These are phyloP conservation scores for Verticillium klebahnii DNA, from an alignment of 2,329 filamentous ascomycete species.

Conservation along the genomic window DNA sequence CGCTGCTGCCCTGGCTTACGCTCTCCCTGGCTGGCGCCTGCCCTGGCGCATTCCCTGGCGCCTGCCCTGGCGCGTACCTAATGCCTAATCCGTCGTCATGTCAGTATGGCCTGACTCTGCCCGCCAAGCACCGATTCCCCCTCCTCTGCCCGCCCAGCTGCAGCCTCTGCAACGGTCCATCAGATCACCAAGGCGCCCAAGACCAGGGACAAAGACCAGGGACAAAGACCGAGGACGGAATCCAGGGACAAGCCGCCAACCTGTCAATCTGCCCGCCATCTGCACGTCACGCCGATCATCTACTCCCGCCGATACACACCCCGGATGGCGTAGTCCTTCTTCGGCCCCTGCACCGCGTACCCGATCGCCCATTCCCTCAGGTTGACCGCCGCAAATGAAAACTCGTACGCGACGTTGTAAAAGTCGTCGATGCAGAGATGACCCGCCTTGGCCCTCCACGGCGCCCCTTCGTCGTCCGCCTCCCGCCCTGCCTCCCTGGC, in stretches of 20 bases:
- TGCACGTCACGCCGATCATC: not conserved
- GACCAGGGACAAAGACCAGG: not conserved
- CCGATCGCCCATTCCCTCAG: conserved; percentile 54
- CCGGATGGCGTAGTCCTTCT: conserved; percentile 65
- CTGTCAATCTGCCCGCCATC: not conserved
- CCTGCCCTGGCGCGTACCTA: not conserved
- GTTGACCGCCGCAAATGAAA: conserved; percentile 54
- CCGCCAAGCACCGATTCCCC: not conserved
- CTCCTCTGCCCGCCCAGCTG: not conserved
- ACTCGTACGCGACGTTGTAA: conserved; percentile 67
- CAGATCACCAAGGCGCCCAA: not conserved
- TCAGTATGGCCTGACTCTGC: not conserved
- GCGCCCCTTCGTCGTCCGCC: conserved; percentile 28
- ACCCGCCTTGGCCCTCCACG: conserved; percentile 59
- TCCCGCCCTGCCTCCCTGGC: conserved; percentile 10
- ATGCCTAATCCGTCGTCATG: not conserved
- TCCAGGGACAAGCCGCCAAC: not conserved
- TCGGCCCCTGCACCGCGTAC: conserved; percentile 65
- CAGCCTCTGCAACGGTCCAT: not conserved
- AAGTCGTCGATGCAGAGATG: conserved; percentile 70
- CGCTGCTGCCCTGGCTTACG: not conserved
- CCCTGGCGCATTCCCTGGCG: not conserved
- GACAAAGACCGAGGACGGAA: not conserved
- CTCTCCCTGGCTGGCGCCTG: not conserved
- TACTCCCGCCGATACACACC: conserved; percentile 42